Evolutionary conservation across 2,329 filamentous ascomycete genomes (phyloP).

Genomic region (Cucurbitaria berberidis): DNA sequence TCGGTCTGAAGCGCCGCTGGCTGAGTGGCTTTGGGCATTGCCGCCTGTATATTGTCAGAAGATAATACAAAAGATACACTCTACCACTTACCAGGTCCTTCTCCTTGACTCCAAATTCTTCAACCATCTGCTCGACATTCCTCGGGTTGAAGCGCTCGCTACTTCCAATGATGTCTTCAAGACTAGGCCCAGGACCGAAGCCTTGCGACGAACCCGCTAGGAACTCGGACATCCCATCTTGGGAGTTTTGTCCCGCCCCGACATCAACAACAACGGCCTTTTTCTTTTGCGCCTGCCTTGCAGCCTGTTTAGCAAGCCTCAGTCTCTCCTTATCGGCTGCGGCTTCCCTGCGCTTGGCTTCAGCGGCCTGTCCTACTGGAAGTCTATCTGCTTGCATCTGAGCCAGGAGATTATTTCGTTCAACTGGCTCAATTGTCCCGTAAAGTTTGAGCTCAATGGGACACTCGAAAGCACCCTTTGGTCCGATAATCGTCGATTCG

Average conservation of each 20-base stretch:
- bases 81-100: slow-evolving; percentile 58
- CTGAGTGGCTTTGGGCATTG: slow-evolving; percentile 74
- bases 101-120: slow-evolving; percentile 75
- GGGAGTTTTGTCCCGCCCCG: slow-evolving; percentile 37
- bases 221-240: slow-evolving; percentile 34
- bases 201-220: slow-evolving; percentile 32
- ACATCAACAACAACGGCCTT: slow-evolving; percentile 41
- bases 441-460: slow-evolving; percentile 73
- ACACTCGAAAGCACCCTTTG: slow-evolving; percentile 72
- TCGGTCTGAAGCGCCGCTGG: slow-evolving; percentile 69
- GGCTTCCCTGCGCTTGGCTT: slow-evolving; percentile 59
- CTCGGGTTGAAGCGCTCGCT: slow-evolving; percentile 73
- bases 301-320: slow-evolving; percentile 52
- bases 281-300: slow-evolving; percentile 38
- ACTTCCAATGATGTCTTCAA: slow-evolving; percentile 69
- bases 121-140: slow-evolving; percentile 67
- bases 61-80: background rate
- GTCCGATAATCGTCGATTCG: slow-evolving; percentile 72
- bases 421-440: slow-evolving; percentile 65
- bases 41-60: slow-evolving; percentile 49
- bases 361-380: slow-evolving; percentile 51
- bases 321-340: slow-evolving; percentile 62
- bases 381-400: slow-evolving; percentile 70
- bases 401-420: slow-evolving; percentile 62
- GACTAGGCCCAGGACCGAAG: slow-evolving; percentile 52